A percentile compares a stretch with the other conserved stretches of the same genome.
Conservation (phyloP, 1,139 yeast species). For the Pichia sp. region DNA sequence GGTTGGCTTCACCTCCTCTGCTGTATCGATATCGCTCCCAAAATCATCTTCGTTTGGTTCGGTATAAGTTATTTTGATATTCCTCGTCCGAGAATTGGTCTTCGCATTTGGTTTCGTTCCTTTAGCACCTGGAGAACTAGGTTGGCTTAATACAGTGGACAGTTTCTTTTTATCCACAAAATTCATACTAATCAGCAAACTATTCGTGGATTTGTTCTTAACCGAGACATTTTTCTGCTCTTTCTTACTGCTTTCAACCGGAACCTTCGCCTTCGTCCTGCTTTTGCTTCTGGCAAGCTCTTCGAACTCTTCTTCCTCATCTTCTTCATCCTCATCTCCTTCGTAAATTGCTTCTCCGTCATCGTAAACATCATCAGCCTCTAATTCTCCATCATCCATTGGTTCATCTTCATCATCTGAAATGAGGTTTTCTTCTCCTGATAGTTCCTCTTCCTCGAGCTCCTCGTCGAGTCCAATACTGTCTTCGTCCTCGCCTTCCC, state of each 20-base stretch:
- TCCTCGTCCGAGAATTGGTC: not conserved
- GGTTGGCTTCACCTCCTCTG: not conserved
- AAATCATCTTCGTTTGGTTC: slow-evolving; percentile 23
- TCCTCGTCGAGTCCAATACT: slow-evolving; percentile 31
- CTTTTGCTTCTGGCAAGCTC: slow-evolving; percentile 6
- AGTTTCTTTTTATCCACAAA: slow-evolving; percentile 7
- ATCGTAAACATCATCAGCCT: slow-evolving; percentile 27
- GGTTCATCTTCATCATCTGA: slow-evolving; percentile 38
- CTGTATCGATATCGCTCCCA: not conserved
- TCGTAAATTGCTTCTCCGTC: slow-evolving; percentile 13
- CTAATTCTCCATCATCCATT: slow-evolving; percentile 32
- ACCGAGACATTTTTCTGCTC: not conserved
- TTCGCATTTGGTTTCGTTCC: not conserved
- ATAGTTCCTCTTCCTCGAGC: slow-evolving; percentile 25
- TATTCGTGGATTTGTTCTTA: not conserved
- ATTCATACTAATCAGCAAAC: not conserved
- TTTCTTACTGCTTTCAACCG: not conserved
- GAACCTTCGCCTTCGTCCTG: not conserved
- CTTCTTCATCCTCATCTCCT: slow-evolving; percentile 15
- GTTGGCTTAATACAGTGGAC: not conserved
- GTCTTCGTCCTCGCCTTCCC: slow-evolving; percentile 37
- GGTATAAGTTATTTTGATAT: slow-evolving; percentile 12
- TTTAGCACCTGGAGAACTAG: not conserved
- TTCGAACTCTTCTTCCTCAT: slow-evolving; percentile 19
- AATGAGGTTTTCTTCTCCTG: slow-evolving; percentile 33